Evolutionary conservation across 2,329 filamentous ascomycete species (phyloP).

Genomic region (Graphiopsis chlorocephala): DNA sequence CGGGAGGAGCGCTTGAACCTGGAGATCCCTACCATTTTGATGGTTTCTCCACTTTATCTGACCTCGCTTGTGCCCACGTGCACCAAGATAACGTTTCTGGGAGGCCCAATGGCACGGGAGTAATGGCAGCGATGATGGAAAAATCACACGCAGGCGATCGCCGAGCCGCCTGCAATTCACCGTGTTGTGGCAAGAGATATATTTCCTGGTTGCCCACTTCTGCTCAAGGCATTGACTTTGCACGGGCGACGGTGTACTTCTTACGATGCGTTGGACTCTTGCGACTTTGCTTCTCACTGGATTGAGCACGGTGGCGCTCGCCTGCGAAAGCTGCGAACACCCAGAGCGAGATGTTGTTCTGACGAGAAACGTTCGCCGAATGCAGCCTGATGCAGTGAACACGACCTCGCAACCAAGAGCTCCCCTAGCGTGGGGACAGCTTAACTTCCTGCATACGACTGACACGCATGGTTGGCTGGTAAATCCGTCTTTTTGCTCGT

Average conservation of each 20-base stretch:
- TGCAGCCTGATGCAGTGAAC: conserved; percentile 46
- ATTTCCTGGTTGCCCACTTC: neutral
- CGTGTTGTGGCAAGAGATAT: neutral
- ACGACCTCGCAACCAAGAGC: conserved; percentile 37
- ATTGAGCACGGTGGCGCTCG: conserved; percentile 19
- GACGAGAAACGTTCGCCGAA: conserved; percentile 42
- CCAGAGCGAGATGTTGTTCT: conserved; percentile 41
- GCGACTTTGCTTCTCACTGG: conserved; percentile 21
- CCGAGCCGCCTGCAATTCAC: neutral
- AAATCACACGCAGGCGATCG: neutral
- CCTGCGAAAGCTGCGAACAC: conserved; percentile 41
- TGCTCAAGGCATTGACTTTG: neutral
- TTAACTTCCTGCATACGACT: conserved; percentile 66
- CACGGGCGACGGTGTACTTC: neutral
- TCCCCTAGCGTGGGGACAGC: conserved; percentile 58
- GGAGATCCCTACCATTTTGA: neutral
- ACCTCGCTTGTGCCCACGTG: conserved; percentile 5
- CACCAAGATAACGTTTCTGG: conserved; percentile 11
- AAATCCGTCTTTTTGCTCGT: conserved; percentile 40
- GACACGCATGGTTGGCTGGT: conserved; percentile 56
- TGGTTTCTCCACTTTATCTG: neutral
- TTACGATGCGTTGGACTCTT: neutral
- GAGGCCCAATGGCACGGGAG: neutral
- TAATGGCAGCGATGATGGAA: neutral
- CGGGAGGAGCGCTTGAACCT: neutral